phyloP scores from a whole-genome alignment of 495 filamentous ascomycete species.

The Trichoderma asperelloides region DNA sequence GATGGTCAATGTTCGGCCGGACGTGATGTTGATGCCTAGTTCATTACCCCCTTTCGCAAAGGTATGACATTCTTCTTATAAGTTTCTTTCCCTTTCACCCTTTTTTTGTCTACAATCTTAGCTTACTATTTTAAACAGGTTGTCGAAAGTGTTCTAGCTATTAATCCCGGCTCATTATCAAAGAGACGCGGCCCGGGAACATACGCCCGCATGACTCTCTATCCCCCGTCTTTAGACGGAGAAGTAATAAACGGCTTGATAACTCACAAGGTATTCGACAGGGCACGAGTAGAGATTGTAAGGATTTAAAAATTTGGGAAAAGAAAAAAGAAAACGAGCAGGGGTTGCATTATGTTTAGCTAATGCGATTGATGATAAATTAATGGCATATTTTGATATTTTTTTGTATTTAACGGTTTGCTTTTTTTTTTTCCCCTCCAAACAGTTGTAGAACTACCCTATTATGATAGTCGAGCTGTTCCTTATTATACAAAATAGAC shows the following conservation, averaged over 20 bases:
- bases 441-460: not conserved
- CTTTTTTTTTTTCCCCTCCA: not conserved
- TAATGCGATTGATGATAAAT: not conserved
- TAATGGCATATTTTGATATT: not conserved
- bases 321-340: not conserved
- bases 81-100: not conserved
- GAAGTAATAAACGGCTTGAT: slow-evolving; percentile 50
- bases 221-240: slow-evolving; percentile 49
- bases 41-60: slow-evolving; percentile 77
- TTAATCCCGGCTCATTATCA: slow-evolving; percentile 83
- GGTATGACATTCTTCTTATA: slow-evolving; percentile 40
- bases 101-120: not conserved
- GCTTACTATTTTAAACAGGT: slow-evolving; percentile 43
- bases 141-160: slow-evolving; percentile 71
- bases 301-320: slow-evolving; percentile 46
- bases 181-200: slow-evolving; percentile 73
- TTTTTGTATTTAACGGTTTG: not conserved
- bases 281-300: slow-evolving; percentile 76
- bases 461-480: not conserved
- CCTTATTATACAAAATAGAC: not conserved
- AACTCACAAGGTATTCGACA: slow-evolving; percentile 66
- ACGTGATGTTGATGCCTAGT: slow-evolving; percentile 79
- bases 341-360: not conserved
- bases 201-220: slow-evolving; percentile 66
- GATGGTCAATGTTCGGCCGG: slow-evolving; percentile 74